Conservation (phyloP, 441 rosid genomes). For the Populus tomentosa region DNA sequence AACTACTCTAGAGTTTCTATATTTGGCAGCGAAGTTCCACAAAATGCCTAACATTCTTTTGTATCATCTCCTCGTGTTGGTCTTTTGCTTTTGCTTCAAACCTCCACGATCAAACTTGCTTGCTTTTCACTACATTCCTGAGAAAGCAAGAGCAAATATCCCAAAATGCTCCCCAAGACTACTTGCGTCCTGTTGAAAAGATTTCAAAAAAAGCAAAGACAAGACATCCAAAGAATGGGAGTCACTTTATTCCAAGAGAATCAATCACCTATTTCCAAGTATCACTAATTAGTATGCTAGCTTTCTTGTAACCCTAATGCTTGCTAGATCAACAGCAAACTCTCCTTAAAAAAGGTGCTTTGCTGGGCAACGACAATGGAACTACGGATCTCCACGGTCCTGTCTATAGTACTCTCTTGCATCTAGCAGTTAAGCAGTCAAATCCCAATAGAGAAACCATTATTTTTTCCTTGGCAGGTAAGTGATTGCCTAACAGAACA, state of each 20-base stretch:
- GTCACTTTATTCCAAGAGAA: not conserved
- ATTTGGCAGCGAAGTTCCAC: not conserved
- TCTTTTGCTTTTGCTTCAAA: slow-evolving; percentile 69
- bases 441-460: too few relatives aligned
- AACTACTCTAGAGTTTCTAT: too few relatives aligned
- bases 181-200: slow-evolving; percentile 20
- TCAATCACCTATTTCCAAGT: too few relatives aligned
- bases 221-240: not conserved
- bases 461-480: too few relatives aligned
- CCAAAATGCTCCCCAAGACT: slow-evolving; percentile 1
- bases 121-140: slow-evolving; percentile 42
- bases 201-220: slow-evolving; percentile 1
- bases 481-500: too few relatives aligned
- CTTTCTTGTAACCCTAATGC: not conserved
- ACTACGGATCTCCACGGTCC: not conserved
- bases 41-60: not conserved
- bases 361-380: not conserved
- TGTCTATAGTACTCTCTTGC: too few relatives aligned
- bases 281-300: too few relatives aligned
- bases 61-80: not conserved
- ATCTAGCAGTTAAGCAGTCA: too few relatives aligned
- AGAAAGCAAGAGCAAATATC: slow-evolving; percentile 20
- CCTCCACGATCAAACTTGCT: slow-evolving; percentile 30
- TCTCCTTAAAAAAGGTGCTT: not conserved
- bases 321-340: not conserved